Conservation (phyloP, 1,284 basidiomycete genomes). For the Ganoderma multipileum region DNA sequence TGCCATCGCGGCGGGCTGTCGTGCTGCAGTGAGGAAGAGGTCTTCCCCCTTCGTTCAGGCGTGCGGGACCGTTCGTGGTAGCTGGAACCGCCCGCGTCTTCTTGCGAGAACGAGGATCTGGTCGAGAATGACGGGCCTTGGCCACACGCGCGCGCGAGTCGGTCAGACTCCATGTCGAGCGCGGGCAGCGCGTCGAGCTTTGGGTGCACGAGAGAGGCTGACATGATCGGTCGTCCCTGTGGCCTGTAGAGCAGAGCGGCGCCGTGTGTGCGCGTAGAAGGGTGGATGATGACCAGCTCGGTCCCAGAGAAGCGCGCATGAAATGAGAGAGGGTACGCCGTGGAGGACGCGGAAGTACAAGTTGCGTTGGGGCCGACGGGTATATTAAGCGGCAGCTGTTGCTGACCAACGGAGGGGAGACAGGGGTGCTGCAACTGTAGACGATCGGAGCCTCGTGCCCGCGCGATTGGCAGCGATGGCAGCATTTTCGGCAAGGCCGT, state of each 20-base stretch:
- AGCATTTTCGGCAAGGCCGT: background rate
- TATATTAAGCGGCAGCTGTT: background rate
- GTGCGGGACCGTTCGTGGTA: background rate
- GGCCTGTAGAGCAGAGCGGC: constrained; percentile 3
- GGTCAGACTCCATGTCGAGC: constrained; percentile 38
- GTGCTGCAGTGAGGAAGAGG: background rate
- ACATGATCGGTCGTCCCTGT: constrained; percentile 2
- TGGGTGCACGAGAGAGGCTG: constrained; percentile 13
- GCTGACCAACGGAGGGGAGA: background rate
- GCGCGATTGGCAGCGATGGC: background rate
- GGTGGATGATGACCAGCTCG: background rate
- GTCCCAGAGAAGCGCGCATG: background rate
- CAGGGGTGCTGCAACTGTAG: background rate
- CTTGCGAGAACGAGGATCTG: constrained; percentile 3
- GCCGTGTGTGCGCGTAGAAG: constrained; percentile 7
- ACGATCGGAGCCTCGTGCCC: background rate
- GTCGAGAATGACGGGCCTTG: constrained; percentile 29
- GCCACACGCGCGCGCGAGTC: constrained; percentile 40
- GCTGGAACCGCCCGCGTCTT: background rate
- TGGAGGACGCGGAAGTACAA: background rate
- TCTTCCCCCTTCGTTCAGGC: background rate
- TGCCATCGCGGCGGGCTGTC: constrained; percentile 9
- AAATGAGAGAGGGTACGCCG: background rate
- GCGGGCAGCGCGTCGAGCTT: constrained; percentile 21
- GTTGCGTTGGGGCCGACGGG: background rate